A percentile compares a stretch with the other conserved stretches of the same genome.
Conservation (phyloP, 345 rosid genomes). For the Corchorus capsularis region DNA sequence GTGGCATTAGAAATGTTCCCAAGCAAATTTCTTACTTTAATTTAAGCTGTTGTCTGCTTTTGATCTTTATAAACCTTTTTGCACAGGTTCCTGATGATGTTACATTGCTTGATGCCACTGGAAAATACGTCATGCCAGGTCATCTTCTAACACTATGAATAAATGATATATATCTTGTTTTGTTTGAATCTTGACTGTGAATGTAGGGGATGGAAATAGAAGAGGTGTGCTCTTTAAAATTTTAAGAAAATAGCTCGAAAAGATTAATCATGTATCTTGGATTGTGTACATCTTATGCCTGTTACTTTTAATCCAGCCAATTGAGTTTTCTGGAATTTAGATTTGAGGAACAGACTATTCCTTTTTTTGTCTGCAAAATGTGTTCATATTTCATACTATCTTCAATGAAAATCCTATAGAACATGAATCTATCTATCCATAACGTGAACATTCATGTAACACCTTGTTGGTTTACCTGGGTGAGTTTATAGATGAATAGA, state of each 20-base stretch:
- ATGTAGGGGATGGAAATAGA: not conserved
- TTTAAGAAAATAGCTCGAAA: no score
- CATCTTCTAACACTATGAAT: conserved; percentile 7
- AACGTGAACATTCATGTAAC: not conserved
- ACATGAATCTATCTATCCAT: not conserved
- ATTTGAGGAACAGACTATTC: not conserved
- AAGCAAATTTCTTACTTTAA: not conserved
- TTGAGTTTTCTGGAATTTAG: not conserved
- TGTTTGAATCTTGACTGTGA: not conserved
- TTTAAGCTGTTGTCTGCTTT: not conserved
- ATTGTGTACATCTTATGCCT: no score
- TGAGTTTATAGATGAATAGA: not conserved
- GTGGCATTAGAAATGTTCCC: not conserved
- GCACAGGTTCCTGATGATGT: conserved; percentile 90
- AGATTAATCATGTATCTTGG: no score
- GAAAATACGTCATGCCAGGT: conserved; percentile 98
- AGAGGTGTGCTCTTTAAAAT: no score
- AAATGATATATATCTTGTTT: not conserved
- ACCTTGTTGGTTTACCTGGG: no score
- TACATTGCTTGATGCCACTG: conserved; percentile 80
- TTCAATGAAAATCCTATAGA: not conserved
- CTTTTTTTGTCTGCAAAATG: not conserved
- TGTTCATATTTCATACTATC: not conserved
- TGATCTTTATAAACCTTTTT: not conserved
- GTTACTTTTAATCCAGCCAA: no score